Evolutionary conservation across 108 stramenopile genomes (phyloP), one percentile per base, ranked within the genome.

Genomic region (Ochromonas danica): DNA sequence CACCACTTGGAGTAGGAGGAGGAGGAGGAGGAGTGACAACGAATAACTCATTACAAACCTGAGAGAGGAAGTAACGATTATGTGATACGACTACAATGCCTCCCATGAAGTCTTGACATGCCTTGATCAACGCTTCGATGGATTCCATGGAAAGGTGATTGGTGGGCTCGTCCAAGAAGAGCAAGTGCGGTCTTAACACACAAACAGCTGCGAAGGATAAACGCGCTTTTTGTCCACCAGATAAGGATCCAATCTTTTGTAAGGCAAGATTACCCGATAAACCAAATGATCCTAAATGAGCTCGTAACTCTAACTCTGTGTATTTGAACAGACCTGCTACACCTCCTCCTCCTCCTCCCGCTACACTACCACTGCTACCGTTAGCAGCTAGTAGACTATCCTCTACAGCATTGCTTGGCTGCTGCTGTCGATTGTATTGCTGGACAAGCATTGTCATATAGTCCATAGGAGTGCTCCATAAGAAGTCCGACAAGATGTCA

Each of bases 151-250:
- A 45, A 6, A 75, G 40, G 40, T 75, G 36, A 36, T 75, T 75
- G 36, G 31, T 75, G 17, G 72, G 72, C 40, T 75, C 72, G 40
- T 75, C 72, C 10, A 75, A 41, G 6, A 27, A 27, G 3, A 75
- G 40, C 10, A 75, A 14, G 31, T 75, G 72, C 17, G 72, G 72
- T 41, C 31, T 27, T 14, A 30, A 14, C 36, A 36, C 27, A 36
- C 45, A 75, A 6, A 75, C 14, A 6, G 72, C 43, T 31, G 72
- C 72, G 30, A 42, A 75, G 28, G 51, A 39, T 36, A 75, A 31
- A 75, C 72, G 51, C 14, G 51, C 40, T 41, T 75, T 75, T 41
- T 75, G 72, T 3, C 72, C 72, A 31, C 72, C 72, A 31, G 72
- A 75, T 14, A 75, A 42, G 14, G 31, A 31, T 14, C 63, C 63